Conservation (phyloP, 169 alveolate species). For the Babesia sp. region DNA sequence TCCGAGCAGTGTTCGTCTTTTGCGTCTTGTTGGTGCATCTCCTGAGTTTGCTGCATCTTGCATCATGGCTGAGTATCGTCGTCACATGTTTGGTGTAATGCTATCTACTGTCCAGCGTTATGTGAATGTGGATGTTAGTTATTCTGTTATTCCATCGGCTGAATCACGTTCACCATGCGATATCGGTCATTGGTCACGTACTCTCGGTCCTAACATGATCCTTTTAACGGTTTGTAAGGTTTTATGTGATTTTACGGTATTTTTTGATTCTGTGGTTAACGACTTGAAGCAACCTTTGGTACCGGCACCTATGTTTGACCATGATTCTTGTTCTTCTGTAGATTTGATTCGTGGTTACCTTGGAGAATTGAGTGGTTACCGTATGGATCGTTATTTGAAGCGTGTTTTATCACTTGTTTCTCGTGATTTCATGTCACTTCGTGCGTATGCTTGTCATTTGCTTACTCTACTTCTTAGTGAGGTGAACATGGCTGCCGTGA, state of each 20-base stretch:
- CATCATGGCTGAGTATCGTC: conserved; percentile 5
- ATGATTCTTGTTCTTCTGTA: background rate
- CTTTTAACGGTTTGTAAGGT: conserved; percentile 41
- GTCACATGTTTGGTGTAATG: conserved; percentile 12
- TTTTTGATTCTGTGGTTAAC: conserved; percentile 10
- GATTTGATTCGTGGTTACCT: background rate
- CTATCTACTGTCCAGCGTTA: conserved; percentile 22
- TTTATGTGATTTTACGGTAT: conserved; percentile 21
- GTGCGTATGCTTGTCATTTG: conserved; percentile 18
- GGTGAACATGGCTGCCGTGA: conserved; percentile 18
- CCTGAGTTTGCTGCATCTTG: conserved; percentile 7
- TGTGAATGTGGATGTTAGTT: conserved; percentile 1
- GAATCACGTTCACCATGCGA: background rate
- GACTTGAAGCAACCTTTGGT: background rate
- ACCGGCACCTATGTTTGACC: background rate
- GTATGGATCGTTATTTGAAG: background rate
- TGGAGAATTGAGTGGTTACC: background rate
- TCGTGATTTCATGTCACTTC: conserved; percentile 14
- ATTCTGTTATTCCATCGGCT: background rate
- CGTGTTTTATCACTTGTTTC: background rate
- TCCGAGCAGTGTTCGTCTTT: background rate
- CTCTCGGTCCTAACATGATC: conserved; percentile 37
- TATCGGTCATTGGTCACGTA: conserved; percentile 20
- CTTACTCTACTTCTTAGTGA: conserved; percentile 16
- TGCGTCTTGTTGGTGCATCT: background rate